Evolutionary conservation across 345 rosid species (phyloP).

Genomic region (Raphanus raphanistrum): DNA sequence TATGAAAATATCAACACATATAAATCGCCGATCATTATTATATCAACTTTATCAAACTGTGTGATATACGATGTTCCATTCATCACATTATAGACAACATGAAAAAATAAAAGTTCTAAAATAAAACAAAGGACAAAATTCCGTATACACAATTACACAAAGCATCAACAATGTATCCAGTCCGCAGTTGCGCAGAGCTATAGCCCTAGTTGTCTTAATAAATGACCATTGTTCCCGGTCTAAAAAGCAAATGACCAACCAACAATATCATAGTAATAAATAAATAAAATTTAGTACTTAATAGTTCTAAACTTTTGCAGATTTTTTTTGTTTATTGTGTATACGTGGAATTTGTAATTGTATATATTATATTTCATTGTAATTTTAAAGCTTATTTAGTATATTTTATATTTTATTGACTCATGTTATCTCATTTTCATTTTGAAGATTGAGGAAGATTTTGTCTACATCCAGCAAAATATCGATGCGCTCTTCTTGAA

Average conservation of each 20-base stretch:
- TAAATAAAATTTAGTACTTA: not conserved
- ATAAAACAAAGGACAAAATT: too few relatives aligned
- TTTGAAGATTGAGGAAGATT: not conserved
- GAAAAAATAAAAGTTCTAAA: too few relatives aligned
- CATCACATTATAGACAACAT: too few relatives aligned
- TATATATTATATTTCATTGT: not conserved
- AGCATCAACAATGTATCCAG: too few relatives aligned
- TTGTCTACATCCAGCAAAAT: constrained; percentile 1
- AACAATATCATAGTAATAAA: not conserved
- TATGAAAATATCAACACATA: too few relatives aligned
- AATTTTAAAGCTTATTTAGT: not conserved
- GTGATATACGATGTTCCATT: too few relatives aligned
- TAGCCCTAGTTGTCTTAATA: too few relatives aligned
- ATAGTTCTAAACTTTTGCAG: not conserved
- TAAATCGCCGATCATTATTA: too few relatives aligned
- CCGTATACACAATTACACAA: too few relatives aligned
- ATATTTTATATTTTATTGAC: not conserved
- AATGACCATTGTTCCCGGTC: too few relatives aligned
- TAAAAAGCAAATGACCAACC: not conserved
- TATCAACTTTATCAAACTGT: too few relatives aligned
- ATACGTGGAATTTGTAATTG: not conserved
- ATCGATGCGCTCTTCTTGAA: not conserved
- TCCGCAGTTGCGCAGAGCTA: too few relatives aligned
- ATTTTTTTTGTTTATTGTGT: not conserved
- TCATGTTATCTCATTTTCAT: not conserved